phyloP scores from a whole-genome alignment of 1,139 yeast genomes.

The Saccharomyces uvarum region DNA sequence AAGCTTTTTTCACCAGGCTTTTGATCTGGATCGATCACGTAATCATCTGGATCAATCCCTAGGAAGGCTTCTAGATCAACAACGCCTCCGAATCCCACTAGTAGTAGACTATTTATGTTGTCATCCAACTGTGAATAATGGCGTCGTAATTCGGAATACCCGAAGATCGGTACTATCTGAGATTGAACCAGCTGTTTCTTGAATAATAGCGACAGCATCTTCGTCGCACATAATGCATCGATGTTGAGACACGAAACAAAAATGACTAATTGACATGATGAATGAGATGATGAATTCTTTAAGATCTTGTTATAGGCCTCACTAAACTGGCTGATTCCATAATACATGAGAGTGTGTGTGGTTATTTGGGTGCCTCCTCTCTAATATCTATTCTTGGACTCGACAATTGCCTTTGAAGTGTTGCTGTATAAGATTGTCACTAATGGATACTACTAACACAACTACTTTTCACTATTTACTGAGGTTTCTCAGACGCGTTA shows the following conservation, averaged over 20 bases:
- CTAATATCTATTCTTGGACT: background rate
- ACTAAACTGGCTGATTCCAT: slow-evolving; percentile 53
- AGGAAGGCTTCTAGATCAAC: slow-evolving; percentile 76
- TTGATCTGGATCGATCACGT: slow-evolving; percentile 21
- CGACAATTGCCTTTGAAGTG: background rate
- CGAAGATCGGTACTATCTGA: slow-evolving; percentile 90
- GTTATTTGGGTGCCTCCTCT: background rate
- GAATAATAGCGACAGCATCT: slow-evolving; percentile 60
- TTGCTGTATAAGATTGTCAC: background rate
- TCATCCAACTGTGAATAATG: slow-evolving; percentile 61
- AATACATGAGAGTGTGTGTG: slow-evolving; percentile 41
- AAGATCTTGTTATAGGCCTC: slow-evolving; percentile 54
- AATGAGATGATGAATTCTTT: slow-evolving; percentile 65
- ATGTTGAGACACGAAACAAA: slow-evolving; percentile 87
- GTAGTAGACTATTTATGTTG: slow-evolving; percentile 68
- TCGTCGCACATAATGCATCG: slow-evolving; percentile 87
- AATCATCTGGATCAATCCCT: slow-evolving; percentile 52
- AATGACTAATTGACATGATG: slow-evolving; percentile 80
- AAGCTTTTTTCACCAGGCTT: slow-evolving; percentile 22
- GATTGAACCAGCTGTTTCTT: slow-evolving; percentile 80
- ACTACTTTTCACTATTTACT: background rate
- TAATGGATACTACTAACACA: background rate
- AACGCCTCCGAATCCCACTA: slow-evolving; percentile 94
- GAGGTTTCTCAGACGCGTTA: background rate
- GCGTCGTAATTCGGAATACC: slow-evolving; percentile 66